Conservation (phyloP, 495 filamentous ascomycete species). For the Trichoderma orchidacearum region DNA sequence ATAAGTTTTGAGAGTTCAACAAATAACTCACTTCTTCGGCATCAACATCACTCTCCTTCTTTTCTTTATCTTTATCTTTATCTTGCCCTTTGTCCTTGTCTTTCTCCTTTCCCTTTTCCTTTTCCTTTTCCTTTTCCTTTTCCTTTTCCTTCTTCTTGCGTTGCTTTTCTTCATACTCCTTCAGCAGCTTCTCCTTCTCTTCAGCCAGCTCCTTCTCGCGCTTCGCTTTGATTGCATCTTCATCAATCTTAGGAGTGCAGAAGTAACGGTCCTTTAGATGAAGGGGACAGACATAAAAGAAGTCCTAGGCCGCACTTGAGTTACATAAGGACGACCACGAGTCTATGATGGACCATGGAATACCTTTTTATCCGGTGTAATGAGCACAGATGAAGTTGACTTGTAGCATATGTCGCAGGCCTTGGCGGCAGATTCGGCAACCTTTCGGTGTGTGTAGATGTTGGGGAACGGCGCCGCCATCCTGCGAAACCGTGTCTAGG, state of each 20-base stretch:
- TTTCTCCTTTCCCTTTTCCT: slow-evolving; percentile 32
- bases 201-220: slow-evolving; percentile 58
- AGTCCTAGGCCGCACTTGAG: slow-evolving; percentile 49
- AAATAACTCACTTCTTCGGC: slow-evolving; percentile 7
- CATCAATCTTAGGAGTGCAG: slow-evolving; percentile 65
- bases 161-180: slow-evolving; percentile 65
- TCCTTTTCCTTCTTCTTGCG: slow-evolving; percentile 51
- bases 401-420: slow-evolving; percentile 88
- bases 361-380: slow-evolving; percentile 85
- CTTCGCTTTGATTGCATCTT: slow-evolving; percentile 56
- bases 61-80: slow-evolving; percentile 42
- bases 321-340: slow-evolving; percentile 1
- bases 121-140: slow-evolving; percentile 26
- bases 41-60: slow-evolving; percentile 8
- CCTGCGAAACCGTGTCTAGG: not conserved
- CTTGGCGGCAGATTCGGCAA: slow-evolving; percentile 71
- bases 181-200: slow-evolving; percentile 58
- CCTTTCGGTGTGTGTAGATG: slow-evolving; percentile 72
- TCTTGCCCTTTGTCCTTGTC: slow-evolving; percentile 21
- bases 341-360: slow-evolving; percentile 3
- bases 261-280: slow-evolving; percentile 80
- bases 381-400: slow-evolving; percentile 70
- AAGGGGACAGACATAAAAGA: slow-evolving; percentile 77
- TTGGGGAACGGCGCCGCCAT: slow-evolving; percentile 46
- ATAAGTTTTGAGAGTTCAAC: too few species aligned